phyloP scores from a whole-genome alignment of 192 early-diverging fungal genomes.

The Backusella sp. region DNA sequence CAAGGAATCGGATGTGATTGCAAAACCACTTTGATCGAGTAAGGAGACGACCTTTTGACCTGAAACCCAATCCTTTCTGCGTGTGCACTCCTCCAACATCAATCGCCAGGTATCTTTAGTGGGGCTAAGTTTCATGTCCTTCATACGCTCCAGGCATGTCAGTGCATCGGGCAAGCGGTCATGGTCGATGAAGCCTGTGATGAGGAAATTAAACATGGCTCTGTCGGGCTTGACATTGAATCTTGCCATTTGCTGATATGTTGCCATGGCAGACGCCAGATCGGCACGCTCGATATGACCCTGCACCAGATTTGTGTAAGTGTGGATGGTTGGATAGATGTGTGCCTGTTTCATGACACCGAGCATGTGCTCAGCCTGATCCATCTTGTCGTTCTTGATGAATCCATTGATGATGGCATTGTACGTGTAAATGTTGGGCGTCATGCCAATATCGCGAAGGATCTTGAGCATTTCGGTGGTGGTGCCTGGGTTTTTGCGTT shows the following conservation, averaged over 20 bases:
- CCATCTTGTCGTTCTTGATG: conserved; percentile 22
- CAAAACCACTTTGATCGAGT: conserved; percentile 26
- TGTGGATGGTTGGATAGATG: conserved; percentile 28
- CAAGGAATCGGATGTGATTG: conserved; percentile 8
- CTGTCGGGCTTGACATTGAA: conserved; percentile 25
- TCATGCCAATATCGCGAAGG: conserved; percentile 5
- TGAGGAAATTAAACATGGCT: conserved; percentile 34
- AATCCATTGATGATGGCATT: conserved; percentile 35
- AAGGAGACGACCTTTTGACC: conserved; percentile 8
- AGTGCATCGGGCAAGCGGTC: conserved; percentile 27
- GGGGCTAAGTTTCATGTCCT: conserved; percentile 9
- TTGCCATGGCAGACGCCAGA: conserved; percentile 21
- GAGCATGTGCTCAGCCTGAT: conserved; percentile 19
- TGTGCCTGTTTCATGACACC: conserved; percentile 2
- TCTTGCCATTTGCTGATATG: conserved; percentile 19
- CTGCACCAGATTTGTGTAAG: conserved; percentile 33
- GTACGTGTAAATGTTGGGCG: conserved; percentile 33
- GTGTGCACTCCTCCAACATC: conserved; percentile 17
- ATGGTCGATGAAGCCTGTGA: conserved; percentile 25
- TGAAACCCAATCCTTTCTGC: neutral
- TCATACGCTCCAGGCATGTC: conserved; percentile 23
- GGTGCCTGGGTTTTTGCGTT: neutral
- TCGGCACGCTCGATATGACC: conserved; percentile 24
- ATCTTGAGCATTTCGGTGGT: conserved; percentile 13
- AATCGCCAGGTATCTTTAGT: conserved; percentile 34